Conservation (phyloP, 2,329 filamentous ascomycete genomes). For the Fusarium albosuccineum region DNA sequence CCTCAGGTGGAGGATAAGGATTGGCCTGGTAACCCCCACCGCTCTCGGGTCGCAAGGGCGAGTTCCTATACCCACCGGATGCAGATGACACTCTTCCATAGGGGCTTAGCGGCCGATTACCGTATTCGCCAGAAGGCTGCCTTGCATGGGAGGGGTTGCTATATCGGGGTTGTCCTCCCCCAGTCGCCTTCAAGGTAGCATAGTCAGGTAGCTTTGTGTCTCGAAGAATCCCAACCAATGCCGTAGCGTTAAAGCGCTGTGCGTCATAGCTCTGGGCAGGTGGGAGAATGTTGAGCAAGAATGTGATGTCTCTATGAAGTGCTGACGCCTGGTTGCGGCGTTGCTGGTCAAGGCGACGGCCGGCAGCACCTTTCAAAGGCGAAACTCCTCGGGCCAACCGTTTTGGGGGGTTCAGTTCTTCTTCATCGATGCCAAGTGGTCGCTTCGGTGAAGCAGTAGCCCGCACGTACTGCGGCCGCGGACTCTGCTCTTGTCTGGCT, state of each 20-base stretch:
- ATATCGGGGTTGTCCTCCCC: conserved; percentile 53
- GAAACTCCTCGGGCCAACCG: conserved; percentile 92
- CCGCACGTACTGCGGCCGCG: conserved; percentile 62
- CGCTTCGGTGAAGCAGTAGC: conserved; percentile 70
- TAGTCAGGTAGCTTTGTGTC: conserved; percentile 75
- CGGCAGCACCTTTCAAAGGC: conserved; percentile 90
- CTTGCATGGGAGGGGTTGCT: conserved; percentile 54
- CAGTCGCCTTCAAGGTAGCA: conserved; percentile 64
- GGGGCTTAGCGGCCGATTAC: conserved; percentile 61
- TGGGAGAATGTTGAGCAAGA: conserved; percentile 80
- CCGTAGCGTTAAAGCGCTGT: conserved; percentile 76
- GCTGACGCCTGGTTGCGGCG: conserved; percentile 73
- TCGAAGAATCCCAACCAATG: conserved; percentile 79
- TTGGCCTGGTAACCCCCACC: conserved; percentile 45
- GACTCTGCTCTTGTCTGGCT: conserved; percentile 56
- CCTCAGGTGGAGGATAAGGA: conserved; percentile 49
- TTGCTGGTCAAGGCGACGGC: conserved; percentile 85
- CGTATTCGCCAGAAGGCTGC: conserved; percentile 60
- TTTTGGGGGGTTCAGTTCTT: conserved; percentile 79
- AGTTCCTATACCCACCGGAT: conserved; percentile 63
- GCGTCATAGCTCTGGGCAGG: conserved; percentile 78
- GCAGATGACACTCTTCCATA: conserved; percentile 59
- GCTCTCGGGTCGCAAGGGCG: conserved; percentile 63
- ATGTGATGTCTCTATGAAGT: conserved; percentile 77
- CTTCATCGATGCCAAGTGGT: conserved; percentile 76